phyloP scores from a whole-genome alignment of 352 stramenopile genomes.

The Elongisporangium anandrum region DNA sequence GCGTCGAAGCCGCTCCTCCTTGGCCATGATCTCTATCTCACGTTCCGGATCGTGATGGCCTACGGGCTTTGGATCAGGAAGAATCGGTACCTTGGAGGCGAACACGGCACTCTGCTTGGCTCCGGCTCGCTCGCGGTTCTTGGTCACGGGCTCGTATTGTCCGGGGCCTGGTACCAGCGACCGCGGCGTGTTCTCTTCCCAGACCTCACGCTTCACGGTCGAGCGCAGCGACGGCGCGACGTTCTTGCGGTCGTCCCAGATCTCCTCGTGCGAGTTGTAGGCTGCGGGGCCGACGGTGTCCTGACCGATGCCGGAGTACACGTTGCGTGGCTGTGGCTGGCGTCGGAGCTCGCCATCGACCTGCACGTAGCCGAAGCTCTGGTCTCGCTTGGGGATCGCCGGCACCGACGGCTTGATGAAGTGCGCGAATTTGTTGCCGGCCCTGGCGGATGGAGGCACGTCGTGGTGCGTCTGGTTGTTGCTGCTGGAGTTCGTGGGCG shows the following conservation, averaged over 20 bases:
- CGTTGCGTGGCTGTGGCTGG: constrained; percentile 4
- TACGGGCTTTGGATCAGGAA: constrained; percentile 34
- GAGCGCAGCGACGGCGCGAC: constrained; percentile 58
- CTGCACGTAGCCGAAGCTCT: constrained; percentile 70
- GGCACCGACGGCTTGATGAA: constrained; percentile 55
- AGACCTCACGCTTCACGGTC: constrained; percentile 71
- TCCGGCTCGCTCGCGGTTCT: constrained; percentile 11
- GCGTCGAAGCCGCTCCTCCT: constrained; percentile 35
- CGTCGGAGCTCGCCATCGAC: constrained; percentile 25
- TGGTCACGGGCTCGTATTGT: constrained; percentile 30
- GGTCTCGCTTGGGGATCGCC: constrained; percentile 65
- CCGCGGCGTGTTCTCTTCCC: constrained; percentile 54
- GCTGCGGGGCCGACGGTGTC: constrained; percentile 71
- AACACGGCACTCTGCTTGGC: constrained; percentile 60
- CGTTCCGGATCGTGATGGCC: constrained; percentile 50
- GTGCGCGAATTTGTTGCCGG: constrained; percentile 29
- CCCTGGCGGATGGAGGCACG: not conserved
- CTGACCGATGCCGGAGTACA: constrained; percentile 66
- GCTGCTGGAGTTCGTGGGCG: constrained; percentile 18
- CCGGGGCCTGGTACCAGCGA: constrained; percentile 50
- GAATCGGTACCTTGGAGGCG: constrained; percentile 70
- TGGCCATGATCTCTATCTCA: constrained; percentile 53
- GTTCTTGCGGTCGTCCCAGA: constrained; percentile 71
- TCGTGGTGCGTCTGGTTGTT: constrained; percentile 12
- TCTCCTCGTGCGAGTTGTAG: constrained; percentile 45